Evolutionary conservation across 768 basidiomycete species (phyloP).

Genomic region (Crassisporium funariophilum): DNA sequence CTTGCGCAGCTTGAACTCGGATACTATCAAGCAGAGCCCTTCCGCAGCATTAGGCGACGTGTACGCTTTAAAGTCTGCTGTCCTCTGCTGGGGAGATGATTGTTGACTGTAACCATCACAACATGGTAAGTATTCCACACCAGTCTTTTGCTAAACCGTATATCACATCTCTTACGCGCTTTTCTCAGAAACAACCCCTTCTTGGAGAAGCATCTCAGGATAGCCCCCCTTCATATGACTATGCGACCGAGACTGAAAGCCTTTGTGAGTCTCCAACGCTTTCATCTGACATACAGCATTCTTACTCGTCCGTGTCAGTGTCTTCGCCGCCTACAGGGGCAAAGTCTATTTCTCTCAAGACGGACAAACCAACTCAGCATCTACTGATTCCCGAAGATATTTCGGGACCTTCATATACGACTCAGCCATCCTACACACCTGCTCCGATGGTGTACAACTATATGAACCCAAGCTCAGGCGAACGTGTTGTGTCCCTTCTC

Average conservation of each 20-base stretch:
- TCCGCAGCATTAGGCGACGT: too few relatives aligned
- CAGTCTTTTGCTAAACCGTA: background rate
- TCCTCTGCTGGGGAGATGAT: too few relatives aligned
- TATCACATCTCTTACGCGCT: background rate
- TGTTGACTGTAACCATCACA: slow-evolving; percentile 25
- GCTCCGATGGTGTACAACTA: slow-evolving; percentile 69
- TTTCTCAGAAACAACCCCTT: slow-evolving; percentile 12
- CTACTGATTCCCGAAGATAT: slow-evolving; percentile 11
- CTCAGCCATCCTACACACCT: slow-evolving; percentile 34
- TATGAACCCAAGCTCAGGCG: slow-evolving; percentile 59
- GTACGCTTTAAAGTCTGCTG: too few relatives aligned
- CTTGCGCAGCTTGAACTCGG: too few relatives aligned
- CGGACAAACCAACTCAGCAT: slow-evolving; percentile 2
- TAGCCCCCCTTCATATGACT: slow-evolving; percentile 54
- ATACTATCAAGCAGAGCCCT: too few relatives aligned
- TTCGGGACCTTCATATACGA: slow-evolving; percentile 27
- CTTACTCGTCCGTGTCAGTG: background rate
- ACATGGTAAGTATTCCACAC: slow-evolving; percentile 21
- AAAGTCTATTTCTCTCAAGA: too few relatives aligned
- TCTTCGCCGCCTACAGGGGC: background rate
- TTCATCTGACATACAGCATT: background rate
- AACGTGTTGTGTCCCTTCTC: slow-evolving; percentile 60
- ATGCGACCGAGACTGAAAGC: slow-evolving; percentile 28
- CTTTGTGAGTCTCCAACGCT: slow-evolving; percentile 26
- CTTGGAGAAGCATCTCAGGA: slow-evolving; percentile 31